Evolutionary conservation across 2,329 filamentous ascomycete species (phyloP).

Genomic region (Colletotrichum paranaense): DNA sequence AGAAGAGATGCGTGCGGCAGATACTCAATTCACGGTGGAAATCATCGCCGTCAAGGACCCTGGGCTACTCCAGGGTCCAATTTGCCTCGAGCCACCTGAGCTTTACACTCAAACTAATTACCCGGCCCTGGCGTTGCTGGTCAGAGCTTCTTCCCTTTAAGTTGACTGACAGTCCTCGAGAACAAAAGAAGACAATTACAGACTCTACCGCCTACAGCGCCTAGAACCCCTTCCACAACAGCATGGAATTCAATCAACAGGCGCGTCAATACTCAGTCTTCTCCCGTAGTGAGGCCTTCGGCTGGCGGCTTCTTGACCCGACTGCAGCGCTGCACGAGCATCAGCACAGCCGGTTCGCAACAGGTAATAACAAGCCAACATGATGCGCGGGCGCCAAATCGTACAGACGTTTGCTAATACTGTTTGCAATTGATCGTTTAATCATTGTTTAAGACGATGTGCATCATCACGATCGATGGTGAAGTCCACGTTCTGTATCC

Average conservation of each 20-base stretch:
- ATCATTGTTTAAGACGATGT: not conserved
- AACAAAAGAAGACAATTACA: not conserved
- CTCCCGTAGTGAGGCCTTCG: not conserved
- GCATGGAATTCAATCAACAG: not conserved
- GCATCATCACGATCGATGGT: not conserved
- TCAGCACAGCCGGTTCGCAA: not conserved
- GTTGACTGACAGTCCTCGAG: slow-evolving; percentile 4
- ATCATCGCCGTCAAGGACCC: not conserved
- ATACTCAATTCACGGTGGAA: slow-evolving; percentile 11
- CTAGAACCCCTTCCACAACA: not conserved
- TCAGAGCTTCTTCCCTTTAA: slow-evolving; percentile 7
- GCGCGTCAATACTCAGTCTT: not conserved
- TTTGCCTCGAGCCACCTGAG: slow-evolving; percentile 22
- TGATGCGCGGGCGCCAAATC: not conserved
- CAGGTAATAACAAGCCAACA: not conserved
- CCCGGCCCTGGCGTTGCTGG: slow-evolving; percentile 7
- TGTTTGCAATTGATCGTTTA: not conserved
- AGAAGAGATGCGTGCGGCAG: not conserved
- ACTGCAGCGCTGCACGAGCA: not conserved
- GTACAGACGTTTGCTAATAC: not conserved
- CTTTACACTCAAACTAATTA: slow-evolving; percentile 25
- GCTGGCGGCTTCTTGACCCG: slow-evolving; percentile 1
- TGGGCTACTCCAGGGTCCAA: slow-evolving; percentile 7
- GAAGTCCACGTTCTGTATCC: not conserved
- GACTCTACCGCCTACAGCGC: not conserved